Evolutionary conservation across 441 rosid species (phyloP).

Genomic region (Populus trichocarpa): DNA sequence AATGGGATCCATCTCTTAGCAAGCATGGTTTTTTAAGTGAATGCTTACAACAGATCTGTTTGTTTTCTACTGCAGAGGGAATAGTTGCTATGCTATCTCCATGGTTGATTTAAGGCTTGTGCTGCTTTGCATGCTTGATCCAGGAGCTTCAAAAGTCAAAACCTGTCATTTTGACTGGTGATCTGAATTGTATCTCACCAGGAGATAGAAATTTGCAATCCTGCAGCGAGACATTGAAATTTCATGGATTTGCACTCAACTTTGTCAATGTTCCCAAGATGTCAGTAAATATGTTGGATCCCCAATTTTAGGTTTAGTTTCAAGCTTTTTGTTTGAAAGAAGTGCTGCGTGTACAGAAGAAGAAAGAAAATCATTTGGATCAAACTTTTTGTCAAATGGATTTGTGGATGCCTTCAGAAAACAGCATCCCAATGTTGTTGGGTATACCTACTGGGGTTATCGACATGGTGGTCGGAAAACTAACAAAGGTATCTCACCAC

Average conservation of each 20-base stretch:
- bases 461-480: constrained; percentile 78
- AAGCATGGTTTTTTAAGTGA: constrained; percentile 22
- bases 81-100: not conserved
- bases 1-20: constrained; percentile 89
- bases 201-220: constrained; percentile 88
- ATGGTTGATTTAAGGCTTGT: constrained; percentile 3
- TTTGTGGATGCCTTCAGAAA: constrained; percentile 86
- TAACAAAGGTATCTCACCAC: constrained; percentile 56
- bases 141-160: constrained; percentile 90
- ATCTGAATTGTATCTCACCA: constrained; percentile 90
- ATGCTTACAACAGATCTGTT: not conserved
- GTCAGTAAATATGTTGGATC: not conserved
- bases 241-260: not conserved
- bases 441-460: constrained; percentile 94
- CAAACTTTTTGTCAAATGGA: constrained; percentile 75
- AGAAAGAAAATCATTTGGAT: constrained; percentile 82
- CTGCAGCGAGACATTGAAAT: constrained; percentile 54
- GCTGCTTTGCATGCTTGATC: constrained; percentile 16
- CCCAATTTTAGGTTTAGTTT: not conserved
- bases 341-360: constrained; percentile 94
- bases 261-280: not conserved
- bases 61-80: not conserved
- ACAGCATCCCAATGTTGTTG: constrained; percentile 80
- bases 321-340: constrained; percentile 33
- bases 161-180: constrained; percentile 93